Evolutionary conservation across 2,329 filamentous ascomycete genomes (phyloP).

Genomic region (Xylaria sp.): DNA sequence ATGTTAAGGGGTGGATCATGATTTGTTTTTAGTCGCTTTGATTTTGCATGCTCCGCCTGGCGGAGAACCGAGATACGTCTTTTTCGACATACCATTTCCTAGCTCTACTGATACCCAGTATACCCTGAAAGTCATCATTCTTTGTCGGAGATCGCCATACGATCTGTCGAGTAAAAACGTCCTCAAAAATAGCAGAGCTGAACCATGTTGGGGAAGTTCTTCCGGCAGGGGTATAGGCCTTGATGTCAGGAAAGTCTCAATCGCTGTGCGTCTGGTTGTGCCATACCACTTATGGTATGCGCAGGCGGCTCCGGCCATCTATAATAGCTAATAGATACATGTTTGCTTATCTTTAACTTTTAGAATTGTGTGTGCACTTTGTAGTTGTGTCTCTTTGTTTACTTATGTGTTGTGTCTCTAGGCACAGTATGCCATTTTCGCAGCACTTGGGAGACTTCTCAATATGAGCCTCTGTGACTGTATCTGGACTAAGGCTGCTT

Average conservation of each 20-base stretch:
- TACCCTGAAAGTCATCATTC: slow-evolving; percentile 42
- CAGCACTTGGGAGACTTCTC: too few species aligned
- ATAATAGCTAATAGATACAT: slow-evolving; percentile 45
- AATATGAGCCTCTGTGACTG: too few species aligned
- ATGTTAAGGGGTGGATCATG: slow-evolving; percentile 37
- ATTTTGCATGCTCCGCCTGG: slow-evolving; percentile 43
- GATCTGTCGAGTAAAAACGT: slow-evolving; percentile 17
- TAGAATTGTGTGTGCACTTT: too few species aligned
- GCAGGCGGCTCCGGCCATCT: slow-evolving; percentile 36
- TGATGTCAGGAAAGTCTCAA: slow-evolving; percentile 31
- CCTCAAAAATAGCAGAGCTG: slow-evolving; percentile 13
- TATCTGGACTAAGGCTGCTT: too few species aligned
- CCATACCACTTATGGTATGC: slow-evolving; percentile 37
- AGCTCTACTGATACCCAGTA: slow-evolving; percentile 47
- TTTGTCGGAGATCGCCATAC: slow-evolving; percentile 31
- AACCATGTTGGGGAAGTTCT: slow-evolving; percentile 6
- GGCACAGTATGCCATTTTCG: too few species aligned
- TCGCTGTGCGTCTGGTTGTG: slow-evolving; percentile 34
- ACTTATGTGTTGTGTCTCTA: too few species aligned
- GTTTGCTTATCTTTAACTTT: slow-evolving; percentile 13
- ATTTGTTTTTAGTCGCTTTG: slow-evolving; percentile 40
- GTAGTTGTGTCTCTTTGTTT: too few species aligned
- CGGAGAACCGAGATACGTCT: slow-evolving; percentile 38
- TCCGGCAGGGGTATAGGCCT: slow-evolving; percentile 6
- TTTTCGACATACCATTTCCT: slow-evolving; percentile 40